Conservation (phyloP, 2,329 filamentous ascomycete species). For the Fusarium chaquense region DNA sequence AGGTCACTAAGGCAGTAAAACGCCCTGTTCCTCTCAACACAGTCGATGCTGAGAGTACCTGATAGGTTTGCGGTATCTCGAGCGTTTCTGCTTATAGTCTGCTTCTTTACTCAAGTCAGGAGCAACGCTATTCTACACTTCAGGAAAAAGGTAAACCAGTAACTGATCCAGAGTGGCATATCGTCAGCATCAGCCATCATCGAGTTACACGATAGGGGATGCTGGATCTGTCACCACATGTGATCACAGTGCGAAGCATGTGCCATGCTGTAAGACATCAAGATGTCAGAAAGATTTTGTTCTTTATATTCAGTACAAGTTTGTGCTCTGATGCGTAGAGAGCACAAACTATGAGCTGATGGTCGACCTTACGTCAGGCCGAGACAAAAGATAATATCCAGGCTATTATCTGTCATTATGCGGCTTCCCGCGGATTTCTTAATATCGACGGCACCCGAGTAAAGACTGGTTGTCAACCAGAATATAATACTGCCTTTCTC, state of each 20-base stretch:
- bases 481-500: neutral
- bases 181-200: neutral
- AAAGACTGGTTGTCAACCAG: neutral
- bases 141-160: neutral
- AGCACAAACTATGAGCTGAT: too few relatives aligned
- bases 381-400: too few relatives aligned
- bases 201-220: neutral
- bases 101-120: neutral
- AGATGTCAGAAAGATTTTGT: neutral
- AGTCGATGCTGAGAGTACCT: neutral
- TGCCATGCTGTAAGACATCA: neutral
- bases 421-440: too few relatives aligned
- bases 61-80: neutral
- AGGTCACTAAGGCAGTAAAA: neutral
- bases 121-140: neutral
- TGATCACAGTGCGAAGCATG: neutral
- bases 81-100: neutral
- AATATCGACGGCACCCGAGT: fast-evolving
- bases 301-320: neutral
- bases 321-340: too few relatives aligned
- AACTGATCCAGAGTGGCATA: too few relatives aligned
- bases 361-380: too few relatives aligned
- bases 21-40: neutral
- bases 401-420: neutral
- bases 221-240: neutral